These are phyloP conservation scores for Oryza longistaminata DNA, from an alignment of 176 grass and related monocot species.

Conservation along the genomic window DNA sequence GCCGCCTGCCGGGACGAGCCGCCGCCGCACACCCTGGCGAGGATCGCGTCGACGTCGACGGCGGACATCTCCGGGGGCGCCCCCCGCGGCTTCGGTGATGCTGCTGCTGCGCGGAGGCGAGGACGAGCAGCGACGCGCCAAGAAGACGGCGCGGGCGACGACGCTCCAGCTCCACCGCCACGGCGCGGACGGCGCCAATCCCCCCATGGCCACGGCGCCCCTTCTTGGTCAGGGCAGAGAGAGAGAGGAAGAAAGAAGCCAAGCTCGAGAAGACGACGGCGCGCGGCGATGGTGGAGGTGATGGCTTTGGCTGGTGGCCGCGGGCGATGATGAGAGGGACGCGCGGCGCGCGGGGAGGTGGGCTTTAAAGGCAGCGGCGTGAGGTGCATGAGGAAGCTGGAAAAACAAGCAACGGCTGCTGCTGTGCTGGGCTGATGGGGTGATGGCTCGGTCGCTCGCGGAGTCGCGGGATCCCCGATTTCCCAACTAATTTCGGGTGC, in stretches of 20 bases:
- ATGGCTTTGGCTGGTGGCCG: not conserved
- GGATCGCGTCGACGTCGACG: conserved; percentile 33
- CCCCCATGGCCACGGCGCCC: conserved; percentile 48
- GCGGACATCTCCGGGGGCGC: not conserved
- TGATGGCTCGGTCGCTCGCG: not conserved
- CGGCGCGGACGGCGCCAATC: not conserved
- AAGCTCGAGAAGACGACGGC: not conserved
- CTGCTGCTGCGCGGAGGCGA: conserved; percentile 26
- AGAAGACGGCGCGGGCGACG: conserved; percentile 42
- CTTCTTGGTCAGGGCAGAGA: not conserved
- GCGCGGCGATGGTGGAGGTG: not conserved
- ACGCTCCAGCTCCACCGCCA: conserved; percentile 26
- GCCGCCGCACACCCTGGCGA: conserved; percentile 41
- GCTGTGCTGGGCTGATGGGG: not conserved
- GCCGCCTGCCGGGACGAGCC: not conserved
- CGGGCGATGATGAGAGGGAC: conserved; percentile 8
- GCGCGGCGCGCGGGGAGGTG: conserved; percentile 33
- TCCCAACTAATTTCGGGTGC: not conserved
- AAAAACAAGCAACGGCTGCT: not conserved
- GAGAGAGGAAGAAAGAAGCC: not conserved
- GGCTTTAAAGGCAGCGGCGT: conserved; percentile 60
- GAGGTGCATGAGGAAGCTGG: conserved; percentile 59
- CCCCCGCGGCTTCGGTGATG: too few relatives aligned
- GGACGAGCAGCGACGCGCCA: conserved; percentile 49
- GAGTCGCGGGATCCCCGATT: not conserved